Evolutionary conservation across 805 yeast genomes (phyloP).

Genomic region (Saccharomycopsis sp.): DNA sequence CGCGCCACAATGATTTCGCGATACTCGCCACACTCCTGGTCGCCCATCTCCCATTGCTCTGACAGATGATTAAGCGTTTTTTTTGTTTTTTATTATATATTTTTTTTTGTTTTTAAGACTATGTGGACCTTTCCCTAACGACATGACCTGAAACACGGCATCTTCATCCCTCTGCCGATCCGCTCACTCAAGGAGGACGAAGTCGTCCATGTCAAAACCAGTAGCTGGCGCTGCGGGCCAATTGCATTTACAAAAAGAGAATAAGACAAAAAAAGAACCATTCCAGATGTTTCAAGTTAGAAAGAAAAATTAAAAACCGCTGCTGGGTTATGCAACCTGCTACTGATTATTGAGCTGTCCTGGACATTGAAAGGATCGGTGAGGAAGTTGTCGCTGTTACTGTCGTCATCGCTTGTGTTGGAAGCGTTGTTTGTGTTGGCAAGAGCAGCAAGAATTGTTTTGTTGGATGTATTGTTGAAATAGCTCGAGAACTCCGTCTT

Average conservation of each 20-base stretch:
- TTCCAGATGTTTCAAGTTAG: not conserved
- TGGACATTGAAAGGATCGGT: constrained; percentile 11
- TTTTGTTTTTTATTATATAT: constrained; percentile 4
- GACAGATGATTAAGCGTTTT: not conserved
- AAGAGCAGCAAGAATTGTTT: not conserved
- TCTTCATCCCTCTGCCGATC: not conserved
- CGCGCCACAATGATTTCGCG: constrained; percentile 19
- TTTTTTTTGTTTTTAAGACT: not conserved
- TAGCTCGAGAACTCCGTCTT: constrained; percentile 8
- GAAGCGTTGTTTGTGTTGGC: not conserved
- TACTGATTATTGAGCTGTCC: constrained; percentile 6
- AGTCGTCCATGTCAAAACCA: constrained; percentile 1
- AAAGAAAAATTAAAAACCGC: constrained; percentile 13
- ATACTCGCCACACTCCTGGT: not conserved
- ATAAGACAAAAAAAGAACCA: not conserved
- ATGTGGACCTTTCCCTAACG: not conserved
- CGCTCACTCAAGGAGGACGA: not conserved
- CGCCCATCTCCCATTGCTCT: not conserved
- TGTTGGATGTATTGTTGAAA: not conserved
- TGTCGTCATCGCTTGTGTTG: not conserved
- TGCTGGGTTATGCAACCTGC: constrained; percentile 23
- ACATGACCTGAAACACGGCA: not conserved
- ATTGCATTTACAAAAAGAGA: not conserved
- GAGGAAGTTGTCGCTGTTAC: not conserved
- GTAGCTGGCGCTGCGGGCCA: constrained; percentile 1